These are phyloP conservation scores for Buddleja alternifolia DNA, from an alignment of 257 asterid species.

Conservation along the genomic window DNA sequence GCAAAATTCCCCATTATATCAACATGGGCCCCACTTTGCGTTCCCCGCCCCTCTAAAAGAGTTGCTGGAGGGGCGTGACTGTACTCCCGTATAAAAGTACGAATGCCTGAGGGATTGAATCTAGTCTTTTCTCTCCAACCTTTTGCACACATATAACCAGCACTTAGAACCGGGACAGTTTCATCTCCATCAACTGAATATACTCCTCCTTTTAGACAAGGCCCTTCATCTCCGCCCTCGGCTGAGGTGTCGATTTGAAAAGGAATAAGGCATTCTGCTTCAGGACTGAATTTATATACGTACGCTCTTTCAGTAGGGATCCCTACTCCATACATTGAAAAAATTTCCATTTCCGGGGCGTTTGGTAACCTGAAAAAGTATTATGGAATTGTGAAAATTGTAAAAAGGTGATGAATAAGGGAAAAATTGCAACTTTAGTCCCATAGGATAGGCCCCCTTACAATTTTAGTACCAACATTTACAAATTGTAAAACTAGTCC, in stretches of 20 bases:
- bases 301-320: constrained; percentile 90
- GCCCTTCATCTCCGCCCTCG: constrained; percentile 54
- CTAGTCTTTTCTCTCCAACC: constrained; percentile 83
- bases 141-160: constrained; percentile 78
- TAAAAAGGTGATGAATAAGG: background rate
- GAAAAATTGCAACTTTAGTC: too few species aligned
- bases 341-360: constrained; percentile 84
- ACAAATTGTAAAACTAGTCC: too few species aligned
- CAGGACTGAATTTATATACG: constrained; percentile 66
- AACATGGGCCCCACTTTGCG: constrained; percentile 88
- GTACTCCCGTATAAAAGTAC: constrained; percentile 64
- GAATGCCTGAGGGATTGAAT: constrained; percentile 83
- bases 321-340: constrained; percentile 93
- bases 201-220: constrained; percentile 83
- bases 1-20: constrained; percentile 87
- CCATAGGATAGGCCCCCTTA: too few species aligned
- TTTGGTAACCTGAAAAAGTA: constrained; percentile 68
- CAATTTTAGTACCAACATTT: too few species aligned
- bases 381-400: background rate
- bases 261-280: constrained; percentile 69
- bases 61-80: constrained; percentile 72
- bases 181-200: constrained; percentile 79
- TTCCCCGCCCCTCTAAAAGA: constrained; percentile 82
- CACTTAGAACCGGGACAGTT: constrained; percentile 78
- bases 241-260: constrained; percentile 78